Percentiles rank a stretch among this genome's conserved stretches.
These are phyloP conservation scores for Psidium guajava DNA, from an alignment of 345 rosid species.

Conservation along the genomic window DNA sequence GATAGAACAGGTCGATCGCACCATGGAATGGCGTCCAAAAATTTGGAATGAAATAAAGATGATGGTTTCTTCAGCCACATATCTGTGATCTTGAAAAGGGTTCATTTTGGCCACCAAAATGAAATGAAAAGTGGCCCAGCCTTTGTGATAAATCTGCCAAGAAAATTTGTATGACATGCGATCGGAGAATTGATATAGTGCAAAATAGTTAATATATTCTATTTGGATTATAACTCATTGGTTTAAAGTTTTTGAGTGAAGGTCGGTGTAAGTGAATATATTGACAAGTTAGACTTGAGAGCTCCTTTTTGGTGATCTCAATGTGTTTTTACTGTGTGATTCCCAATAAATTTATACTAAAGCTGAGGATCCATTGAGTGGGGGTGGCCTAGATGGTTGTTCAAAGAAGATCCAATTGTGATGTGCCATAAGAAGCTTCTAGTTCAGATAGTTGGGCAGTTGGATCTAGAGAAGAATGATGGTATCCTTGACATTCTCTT, in stretches of 20 bases:
- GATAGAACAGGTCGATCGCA: not conserved
- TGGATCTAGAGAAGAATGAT: not conserved
- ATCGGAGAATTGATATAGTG: too few species aligned
- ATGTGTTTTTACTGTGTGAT: too few species aligned
- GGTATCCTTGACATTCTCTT: not conserved
- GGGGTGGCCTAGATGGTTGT: not conserved
- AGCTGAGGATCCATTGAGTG: too few species aligned
- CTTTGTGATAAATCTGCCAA: not conserved
- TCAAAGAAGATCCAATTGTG: not conserved
- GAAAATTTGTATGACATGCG: too few species aligned
- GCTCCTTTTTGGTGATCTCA: too few species aligned
- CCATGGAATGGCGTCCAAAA: too few species aligned
- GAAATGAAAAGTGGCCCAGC: not conserved
- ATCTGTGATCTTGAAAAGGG: not conserved
- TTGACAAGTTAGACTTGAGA: too few species aligned
- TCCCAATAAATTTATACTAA: too few species aligned
- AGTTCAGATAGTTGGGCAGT: not conserved
- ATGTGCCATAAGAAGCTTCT: not conserved
- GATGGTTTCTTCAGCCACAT: not conserved
- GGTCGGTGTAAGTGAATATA: rapidly evolving
- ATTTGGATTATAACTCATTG: too few species aligned
- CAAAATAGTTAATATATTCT: too few species aligned
- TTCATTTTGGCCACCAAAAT: not conserved
- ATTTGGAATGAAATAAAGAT: too few species aligned
- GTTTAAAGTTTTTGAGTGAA: too few species aligned